phyloP scores from a whole-genome alignment of 345 rosid genomes.

The Dimocarpus longan region DNA sequence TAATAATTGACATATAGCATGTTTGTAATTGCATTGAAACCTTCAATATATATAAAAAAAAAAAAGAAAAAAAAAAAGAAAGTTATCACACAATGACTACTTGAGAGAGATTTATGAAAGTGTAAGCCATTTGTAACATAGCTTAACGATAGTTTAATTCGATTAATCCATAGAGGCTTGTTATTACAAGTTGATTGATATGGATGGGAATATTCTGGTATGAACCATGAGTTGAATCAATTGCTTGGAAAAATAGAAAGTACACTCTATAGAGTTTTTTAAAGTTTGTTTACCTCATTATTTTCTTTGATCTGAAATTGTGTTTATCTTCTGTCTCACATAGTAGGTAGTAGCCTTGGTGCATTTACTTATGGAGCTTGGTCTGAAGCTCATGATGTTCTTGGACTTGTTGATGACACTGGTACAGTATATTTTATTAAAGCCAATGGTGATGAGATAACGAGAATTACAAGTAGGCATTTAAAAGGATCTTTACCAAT shows the following conservation, averaged over 20 bases:
- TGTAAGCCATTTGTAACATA: background rate
- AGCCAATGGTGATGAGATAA: conserved; percentile 83
- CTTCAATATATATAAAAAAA: too few species aligned
- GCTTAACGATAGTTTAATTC: too few species aligned
- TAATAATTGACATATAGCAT: background rate
- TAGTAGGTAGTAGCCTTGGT: conserved; percentile 52
- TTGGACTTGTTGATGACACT: conserved; percentile 70
- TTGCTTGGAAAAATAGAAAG: background rate
- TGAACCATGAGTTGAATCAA: background rate
- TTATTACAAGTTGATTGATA: background rate
- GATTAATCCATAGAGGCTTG: background rate
- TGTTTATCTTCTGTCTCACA: conserved; percentile 35
- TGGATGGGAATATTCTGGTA: background rate
- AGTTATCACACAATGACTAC: background rate
- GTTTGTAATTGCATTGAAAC: background rate
- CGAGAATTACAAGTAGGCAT: conserved; percentile 55
- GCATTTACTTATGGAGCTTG: conserved; percentile 73
- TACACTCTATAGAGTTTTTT: conserved; percentile 15
- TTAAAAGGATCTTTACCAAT: conserved; percentile 64
- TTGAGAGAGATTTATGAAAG: background rate
- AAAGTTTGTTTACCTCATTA: background rate
- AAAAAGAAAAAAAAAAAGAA: too few species aligned
- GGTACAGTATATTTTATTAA: conserved; percentile 72
- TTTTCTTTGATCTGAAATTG: conserved; percentile 6
- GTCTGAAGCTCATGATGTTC: conserved; percentile 82